Evolutionary conservation across 805 yeast species (phyloP).

Genomic region (Nakazawaea pomicola): DNA sequence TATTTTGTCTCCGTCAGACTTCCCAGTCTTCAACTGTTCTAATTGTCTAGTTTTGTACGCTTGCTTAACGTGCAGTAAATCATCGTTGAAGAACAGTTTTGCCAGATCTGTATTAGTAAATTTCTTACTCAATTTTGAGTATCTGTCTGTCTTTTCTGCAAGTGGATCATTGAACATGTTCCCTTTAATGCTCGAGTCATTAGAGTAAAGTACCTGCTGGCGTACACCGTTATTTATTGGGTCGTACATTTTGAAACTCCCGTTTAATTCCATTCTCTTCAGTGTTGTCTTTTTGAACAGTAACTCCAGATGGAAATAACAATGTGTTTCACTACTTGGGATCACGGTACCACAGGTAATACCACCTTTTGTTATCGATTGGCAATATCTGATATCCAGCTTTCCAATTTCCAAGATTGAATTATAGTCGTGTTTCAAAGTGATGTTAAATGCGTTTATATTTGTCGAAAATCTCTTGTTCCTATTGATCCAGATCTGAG

Average conservation of each 20-base stretch:
- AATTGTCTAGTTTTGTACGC: neutral
- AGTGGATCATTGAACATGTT: slow-evolving; percentile 22
- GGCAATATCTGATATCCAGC: slow-evolving; percentile 65
- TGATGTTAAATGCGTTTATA: slow-evolving; percentile 42
- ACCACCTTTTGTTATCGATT: slow-evolving; percentile 40
- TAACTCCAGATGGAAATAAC: slow-evolving; percentile 68
- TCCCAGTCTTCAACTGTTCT: too few relatives aligned
- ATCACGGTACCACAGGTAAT: slow-evolving; percentile 56
- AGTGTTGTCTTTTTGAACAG: slow-evolving; percentile 46
- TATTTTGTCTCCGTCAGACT: neutral
- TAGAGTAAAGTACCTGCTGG: slow-evolving; percentile 34
- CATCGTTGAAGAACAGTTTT: slow-evolving; percentile 46
- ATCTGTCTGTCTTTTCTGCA: slow-evolving; percentile 19
- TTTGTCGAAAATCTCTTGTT: slow-evolving; percentile 22
- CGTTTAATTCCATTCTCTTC: slow-evolving; percentile 74
- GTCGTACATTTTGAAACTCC: slow-evolving; percentile 51
- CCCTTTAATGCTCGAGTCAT: slow-evolving; percentile 20
- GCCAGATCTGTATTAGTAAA: slow-evolving; percentile 40
- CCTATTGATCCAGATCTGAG: slow-evolving; percentile 41
- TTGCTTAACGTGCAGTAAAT: slow-evolving; percentile 41
- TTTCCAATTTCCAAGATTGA: slow-evolving; percentile 74
- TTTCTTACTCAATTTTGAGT: slow-evolving; percentile 18
- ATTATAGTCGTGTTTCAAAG: slow-evolving; percentile 43
- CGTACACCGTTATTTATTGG: slow-evolving; percentile 41
- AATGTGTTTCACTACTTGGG: slow-evolving; percentile 48